Base-by-base conservation (phyloP, 2,329 filamentous ascomycete genomes). In the Fusarium verrucosum region DNA sequence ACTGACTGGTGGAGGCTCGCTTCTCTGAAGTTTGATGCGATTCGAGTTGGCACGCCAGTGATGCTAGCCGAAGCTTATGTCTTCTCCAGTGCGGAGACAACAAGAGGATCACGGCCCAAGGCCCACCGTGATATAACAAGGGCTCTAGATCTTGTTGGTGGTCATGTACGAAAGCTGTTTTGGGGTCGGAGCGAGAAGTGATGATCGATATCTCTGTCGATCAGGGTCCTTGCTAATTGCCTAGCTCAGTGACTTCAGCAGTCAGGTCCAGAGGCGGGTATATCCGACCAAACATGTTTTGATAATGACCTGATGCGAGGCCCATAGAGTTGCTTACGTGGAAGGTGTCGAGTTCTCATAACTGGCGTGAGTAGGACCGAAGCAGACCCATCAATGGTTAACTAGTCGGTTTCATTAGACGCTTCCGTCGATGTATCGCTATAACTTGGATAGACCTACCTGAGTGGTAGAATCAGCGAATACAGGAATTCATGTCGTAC, bases 41-140 rank as follows among this genome's bases (percentile, higher is more conserved):
- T 40, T 40, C 35, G 25, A 53, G 40, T 49, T 42, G 49, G 30
- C 19, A 25, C 47, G 23, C 60, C 43, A 49, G 43, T 45, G 42
- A 49, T 50, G 20, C 50, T 64, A 66, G 63, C 45, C 58, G 46
- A 66, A 67, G 54, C 45, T 67, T 67, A 26, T 57, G 32, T 57
- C 23, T 38, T 66, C 33, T 25, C 41, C 37, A 58, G 35, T 50
- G 63, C 42, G 37, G 58, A 56, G 42, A 66, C 41, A 32, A 30
- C 16, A 38, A 41, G 45, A 64, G 30, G 20, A 30, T 26, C 43
- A 46, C 42, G 30, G 38, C 22, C 44, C 30, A 41, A 30, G 28
- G 46, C 22, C 52, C 37, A 49, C 45, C 50, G 20, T 35, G 33
- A 40, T 47, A 44, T 44, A 30, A 7, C 10, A 26, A 45, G 40